Base-by-base conservation (phyloP, 306 rosid species). In the Prunus mira region DNA sequence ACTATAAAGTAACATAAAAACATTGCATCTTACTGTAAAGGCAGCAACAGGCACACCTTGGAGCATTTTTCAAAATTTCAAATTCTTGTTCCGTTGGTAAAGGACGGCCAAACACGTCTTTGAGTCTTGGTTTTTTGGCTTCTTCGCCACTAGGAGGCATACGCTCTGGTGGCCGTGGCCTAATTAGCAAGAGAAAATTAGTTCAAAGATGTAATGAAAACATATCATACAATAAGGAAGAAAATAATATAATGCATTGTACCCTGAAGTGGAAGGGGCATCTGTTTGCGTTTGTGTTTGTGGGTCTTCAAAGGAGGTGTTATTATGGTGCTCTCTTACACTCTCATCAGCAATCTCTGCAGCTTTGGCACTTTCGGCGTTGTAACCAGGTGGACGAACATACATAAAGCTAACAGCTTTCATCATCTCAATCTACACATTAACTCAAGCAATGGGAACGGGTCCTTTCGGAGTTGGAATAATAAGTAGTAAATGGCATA, bases 391-490 rank as follows among this genome's bases (percentile, higher is more conserved):
- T 14, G 97, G 98, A 19, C 97, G 97, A 77, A 92, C 98, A 85
- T 95, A 95, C 98, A 95, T 95, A 78, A 95, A 95, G 87, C 97
- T 92, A 74, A 95, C 97, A 76, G 97, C 97, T 83, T 89, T 93
- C 97, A 95, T 92, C 3, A 88, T 80, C 86, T 95, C 98, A 87
- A 92, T 83, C 98, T 95, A 74, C 54, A 67, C 13, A 74, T 38
- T 56, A 74, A 45, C 50, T 4, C 24, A 17, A n/a, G 45, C 60
- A 52, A 71, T n/a, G 74, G 27, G 17, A 27, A 4, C 32, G 19
- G 5, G 4, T 65, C n/a, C 20, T 54, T 54, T 18, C 20, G 24
- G 58, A 54, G 58, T 54, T 18, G n/a, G 58, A 54, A 54, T 54
- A 54, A 54, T 46, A 34, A 71, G 58, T 49, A 47, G 15, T 18